Evolutionary conservation across 345 rosid species (phyloP).

Genomic region (Pseudoturritis turrita): DNA sequence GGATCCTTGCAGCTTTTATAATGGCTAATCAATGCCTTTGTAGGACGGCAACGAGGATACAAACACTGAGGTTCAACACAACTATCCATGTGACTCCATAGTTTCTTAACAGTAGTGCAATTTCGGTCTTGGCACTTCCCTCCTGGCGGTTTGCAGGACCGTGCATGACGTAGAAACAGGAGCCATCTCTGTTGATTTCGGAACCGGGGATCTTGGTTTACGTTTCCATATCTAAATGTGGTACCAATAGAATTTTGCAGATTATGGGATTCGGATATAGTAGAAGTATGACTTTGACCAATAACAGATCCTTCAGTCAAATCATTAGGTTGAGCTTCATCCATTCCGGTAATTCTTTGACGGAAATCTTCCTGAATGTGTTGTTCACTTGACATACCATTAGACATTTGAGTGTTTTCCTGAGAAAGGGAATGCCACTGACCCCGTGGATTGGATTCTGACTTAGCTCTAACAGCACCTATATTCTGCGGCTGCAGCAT

Average conservation of each 20-base stretch:
- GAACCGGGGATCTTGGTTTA: slow-evolving; percentile 52
- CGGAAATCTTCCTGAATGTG: slow-evolving; percentile 70
- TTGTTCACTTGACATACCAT: slow-evolving; percentile 55
- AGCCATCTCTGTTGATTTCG: slow-evolving; percentile 84
- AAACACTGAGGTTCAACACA: slow-evolving; percentile 56
- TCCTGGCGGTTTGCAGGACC: slow-evolving; percentile 68
- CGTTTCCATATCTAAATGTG: slow-evolving; percentile 45
- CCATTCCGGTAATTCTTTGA: slow-evolving; percentile 65
- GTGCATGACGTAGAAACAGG: slow-evolving; percentile 83
- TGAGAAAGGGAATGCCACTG: slow-evolving; percentile 63
- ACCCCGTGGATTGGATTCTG: slow-evolving; percentile 51
- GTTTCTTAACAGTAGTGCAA: slow-evolving; percentile 55
- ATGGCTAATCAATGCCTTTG: slow-evolving; percentile 65
- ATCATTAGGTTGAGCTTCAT: slow-evolving; percentile 76
- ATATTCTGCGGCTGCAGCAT: slow-evolving; percentile 49
- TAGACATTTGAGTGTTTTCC: slow-evolving; percentile 43
- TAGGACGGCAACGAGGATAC: slow-evolving; percentile 73
- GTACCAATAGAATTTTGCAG: slow-evolving; percentile 40
- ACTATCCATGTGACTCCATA: slow-evolving; percentile 74
- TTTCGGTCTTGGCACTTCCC: slow-evolving; percentile 70
- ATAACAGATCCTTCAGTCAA: slow-evolving; percentile 53
- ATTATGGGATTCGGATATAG: slow-evolving; percentile 41
- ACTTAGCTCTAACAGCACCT: slow-evolving; percentile 43
- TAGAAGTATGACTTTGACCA: slow-evolving; percentile 42
- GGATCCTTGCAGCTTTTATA: slow-evolving; percentile 56